Base-by-base conservation (phyloP, 768 basidiomycete species). In the Agaricus bisporus region DNA sequence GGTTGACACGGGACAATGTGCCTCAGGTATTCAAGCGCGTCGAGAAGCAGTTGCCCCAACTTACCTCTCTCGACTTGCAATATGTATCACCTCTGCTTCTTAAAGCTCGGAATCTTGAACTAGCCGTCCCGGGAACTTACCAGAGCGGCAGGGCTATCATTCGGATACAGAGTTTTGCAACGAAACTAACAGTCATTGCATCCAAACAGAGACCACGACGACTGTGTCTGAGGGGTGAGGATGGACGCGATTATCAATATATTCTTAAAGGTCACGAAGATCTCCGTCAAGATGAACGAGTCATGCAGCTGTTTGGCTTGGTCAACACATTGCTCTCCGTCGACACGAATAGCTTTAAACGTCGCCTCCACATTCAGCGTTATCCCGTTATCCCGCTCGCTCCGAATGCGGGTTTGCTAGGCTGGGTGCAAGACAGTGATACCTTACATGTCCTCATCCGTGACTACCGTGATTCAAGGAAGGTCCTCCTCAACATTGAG, bases 291-390 rank as follows among this genome's bases (percentile, higher is more conserved):
- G 97, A 99, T 65, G 97, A 99, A 63, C 83, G 97, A 57, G 97
- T 98, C 53, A 98, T 98, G 95, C 97, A 99, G 67, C 79, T 98
- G 17, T 98, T 98, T 68, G 89, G 97, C 55, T 83, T 99, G 45
- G 89, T 98, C 61, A 99, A 99, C 69, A 95, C 92, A 0, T 73
- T 98, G 1, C 82, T 99, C 26, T 87, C 90, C 7, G 85, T 92
- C 17, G 95, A 99, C 63, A 90, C 93, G 18, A 84, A 90, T 63
- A 93, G 91, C 66, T 98, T 95, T 80, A 97, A 95, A 73, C 79
- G 97, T 36, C 91, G 94, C 59, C 76, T 99, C 42, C 92, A 94
- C 62, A 95, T 98, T 49, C 95, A 95, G 66, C 82, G 84, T 41
- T 98, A 82, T 68, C 84, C 93, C 15, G 90, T 98, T 58, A 97